phyloP scores from a whole-genome alignment of 148 eudicot species.

The Hydrangea macrophylla region DNA sequence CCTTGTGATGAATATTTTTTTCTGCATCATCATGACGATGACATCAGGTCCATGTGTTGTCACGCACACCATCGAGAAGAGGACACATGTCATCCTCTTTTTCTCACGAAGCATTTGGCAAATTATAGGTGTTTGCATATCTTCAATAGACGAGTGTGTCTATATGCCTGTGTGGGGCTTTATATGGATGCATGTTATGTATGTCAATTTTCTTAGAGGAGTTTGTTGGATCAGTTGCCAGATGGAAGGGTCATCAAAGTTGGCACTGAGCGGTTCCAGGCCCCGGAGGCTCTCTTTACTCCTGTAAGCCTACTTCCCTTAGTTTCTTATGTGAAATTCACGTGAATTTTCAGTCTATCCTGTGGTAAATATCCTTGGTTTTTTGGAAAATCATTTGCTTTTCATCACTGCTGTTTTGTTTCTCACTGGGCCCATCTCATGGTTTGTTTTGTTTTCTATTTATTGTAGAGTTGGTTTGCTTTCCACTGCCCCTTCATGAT shows the following conservation, averaged over 20 bases:
- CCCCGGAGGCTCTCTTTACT: conserved; percentile 98
- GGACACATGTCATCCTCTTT: too few relatives aligned
- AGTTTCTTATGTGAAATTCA: too few relatives aligned
- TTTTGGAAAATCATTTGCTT: neutral
- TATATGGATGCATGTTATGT: neutral
- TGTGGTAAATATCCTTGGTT: neutral
- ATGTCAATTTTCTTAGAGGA: neutral
- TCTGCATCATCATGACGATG: too few relatives aligned
- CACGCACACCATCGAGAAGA: too few relatives aligned
- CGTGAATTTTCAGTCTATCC: neutral
- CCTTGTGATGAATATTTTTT: neutral
- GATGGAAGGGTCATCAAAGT: conserved; percentile 98
- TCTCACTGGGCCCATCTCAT: neutral
- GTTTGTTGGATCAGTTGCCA: conserved; percentile 59
- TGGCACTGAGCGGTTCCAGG: conserved; percentile 96
- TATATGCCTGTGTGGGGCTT: neutral
- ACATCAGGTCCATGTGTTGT: too few relatives aligned
- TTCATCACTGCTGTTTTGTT: neutral
- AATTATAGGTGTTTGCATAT: too few relatives aligned
- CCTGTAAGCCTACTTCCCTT: conserved; percentile 55
- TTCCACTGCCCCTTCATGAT: too few relatives aligned
- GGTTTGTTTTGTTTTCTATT: neutral
- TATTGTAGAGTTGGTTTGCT: neutral
- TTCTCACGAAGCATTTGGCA: too few relatives aligned
- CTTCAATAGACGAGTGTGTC: neutral